These are phyloP conservation scores for Coffea humblotiana DNA, from an alignment of 305 asterid species.

Conservation along the genomic window DNA sequence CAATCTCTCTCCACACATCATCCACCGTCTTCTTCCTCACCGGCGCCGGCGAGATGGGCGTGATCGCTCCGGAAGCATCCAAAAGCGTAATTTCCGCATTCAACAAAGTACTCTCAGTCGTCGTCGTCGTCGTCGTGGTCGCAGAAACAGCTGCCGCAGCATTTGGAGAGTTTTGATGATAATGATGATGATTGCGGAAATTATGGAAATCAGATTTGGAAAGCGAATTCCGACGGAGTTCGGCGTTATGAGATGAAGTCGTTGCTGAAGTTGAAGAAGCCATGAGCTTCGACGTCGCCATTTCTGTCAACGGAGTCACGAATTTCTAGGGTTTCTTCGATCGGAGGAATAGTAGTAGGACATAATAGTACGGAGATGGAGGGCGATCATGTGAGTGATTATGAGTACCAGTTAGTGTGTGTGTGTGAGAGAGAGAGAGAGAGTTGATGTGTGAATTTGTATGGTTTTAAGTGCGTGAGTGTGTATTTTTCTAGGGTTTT, in stretches of 20 bases:
- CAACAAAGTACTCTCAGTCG: constrained; percentile 34
- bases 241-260: constrained; percentile 42
- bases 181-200: constrained; percentile 17
- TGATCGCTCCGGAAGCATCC: constrained; percentile 62
- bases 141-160: constrained; percentile 37
- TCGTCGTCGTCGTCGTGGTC: constrained; percentile 3
- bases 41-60: constrained; percentile 37
- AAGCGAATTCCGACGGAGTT: constrained; percentile 54
- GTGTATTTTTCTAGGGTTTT: background rate
- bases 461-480: background rate
- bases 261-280: constrained; percentile 46
- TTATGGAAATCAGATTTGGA: constrained; percentile 26
- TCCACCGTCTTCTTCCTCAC: constrained; percentile 73
- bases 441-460: background rate
- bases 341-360: constrained; percentile 5
- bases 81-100: constrained; percentile 49
- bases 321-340: constrained; percentile 10
- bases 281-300: constrained; percentile 74
- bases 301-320: constrained; percentile 19
- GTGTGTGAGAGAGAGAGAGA: background rate
- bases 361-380: constrained; percentile 2
- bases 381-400: background rate
- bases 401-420: background rate
- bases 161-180: constrained; percentile 33
- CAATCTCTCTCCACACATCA: constrained; percentile 93